Evolutionary conservation across 148 eudicot species (phyloP).

Genomic region (Vaccinium corymbosum): DNA sequence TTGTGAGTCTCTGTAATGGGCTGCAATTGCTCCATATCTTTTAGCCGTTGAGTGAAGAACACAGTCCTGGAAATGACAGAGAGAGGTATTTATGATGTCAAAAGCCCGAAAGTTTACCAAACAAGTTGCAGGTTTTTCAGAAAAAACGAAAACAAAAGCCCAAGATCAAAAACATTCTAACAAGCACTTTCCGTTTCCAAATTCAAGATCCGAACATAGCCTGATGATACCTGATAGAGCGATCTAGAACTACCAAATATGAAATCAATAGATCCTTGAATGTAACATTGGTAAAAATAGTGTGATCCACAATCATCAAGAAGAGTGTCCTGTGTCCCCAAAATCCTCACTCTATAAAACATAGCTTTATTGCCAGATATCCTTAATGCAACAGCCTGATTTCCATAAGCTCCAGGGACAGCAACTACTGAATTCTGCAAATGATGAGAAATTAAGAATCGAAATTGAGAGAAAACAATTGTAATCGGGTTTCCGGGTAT

Average conservation of each 20-base stretch:
- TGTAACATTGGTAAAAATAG: slow-evolving; percentile 58
- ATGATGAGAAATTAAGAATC: neutral
- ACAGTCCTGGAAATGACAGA: slow-evolving; percentile 40
- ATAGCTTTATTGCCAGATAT: slow-evolving; percentile 57
- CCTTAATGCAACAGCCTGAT: slow-evolving; percentile 92
- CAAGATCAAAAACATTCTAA: neutral
- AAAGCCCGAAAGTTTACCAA: too few species aligned
- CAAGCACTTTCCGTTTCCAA: neutral
- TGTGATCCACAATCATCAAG: slow-evolving; percentile 77
- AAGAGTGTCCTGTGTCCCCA: slow-evolving; percentile 89
- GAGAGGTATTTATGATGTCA: too few species aligned
- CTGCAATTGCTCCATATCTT: slow-evolving; percentile 76
- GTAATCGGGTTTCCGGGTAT: neutral
- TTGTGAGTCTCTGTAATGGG: slow-evolving; percentile 58
- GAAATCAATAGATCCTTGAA: slow-evolving; percentile 84
- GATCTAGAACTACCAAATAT: slow-evolving; percentile 86
- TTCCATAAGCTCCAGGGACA: slow-evolving; percentile 44
- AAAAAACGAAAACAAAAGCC: neutral
- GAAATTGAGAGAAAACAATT: neutral
- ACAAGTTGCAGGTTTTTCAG: neutral
- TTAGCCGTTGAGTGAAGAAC: slow-evolving; percentile 53
- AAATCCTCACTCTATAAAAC: slow-evolving; percentile 55
- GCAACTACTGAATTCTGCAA: slow-evolving; percentile 67
- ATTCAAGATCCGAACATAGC: neutral
- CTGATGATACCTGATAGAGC: slow-evolving; percentile 50